Evolutionary conservation across 176 grass and related monocot genomes (phyloP).

Genomic region (Pontederia crassipes): DNA sequence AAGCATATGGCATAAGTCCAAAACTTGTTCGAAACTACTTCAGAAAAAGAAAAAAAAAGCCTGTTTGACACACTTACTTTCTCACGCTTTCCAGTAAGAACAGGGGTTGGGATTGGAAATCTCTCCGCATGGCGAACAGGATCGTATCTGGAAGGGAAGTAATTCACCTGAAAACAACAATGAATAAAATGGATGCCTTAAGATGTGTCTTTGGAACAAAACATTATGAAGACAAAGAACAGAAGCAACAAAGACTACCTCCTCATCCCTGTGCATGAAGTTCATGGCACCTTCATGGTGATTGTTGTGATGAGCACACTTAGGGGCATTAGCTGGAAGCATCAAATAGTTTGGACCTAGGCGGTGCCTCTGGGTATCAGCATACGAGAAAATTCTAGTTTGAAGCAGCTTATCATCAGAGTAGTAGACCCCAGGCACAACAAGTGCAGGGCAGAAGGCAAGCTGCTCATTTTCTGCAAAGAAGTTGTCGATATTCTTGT

Average conservation of each 20-base stretch:
- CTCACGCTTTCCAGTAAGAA: constrained; percentile 58
- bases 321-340: constrained; percentile 86
- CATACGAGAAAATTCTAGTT: constrained; percentile 96
- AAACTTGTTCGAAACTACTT: neutral
- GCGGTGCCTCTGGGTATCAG: constrained; percentile 84
- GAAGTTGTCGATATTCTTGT: constrained; percentile 96
- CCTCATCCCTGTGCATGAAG: constrained; percentile 98
- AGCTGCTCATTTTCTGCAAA: constrained; percentile 98
- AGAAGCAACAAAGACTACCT: constrained; percentile 34
- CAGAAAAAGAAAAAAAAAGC: too few relatives aligned
- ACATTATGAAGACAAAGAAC: neutral
- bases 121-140: constrained; percentile 61
- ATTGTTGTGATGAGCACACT: constrained; percentile 89
- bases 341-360: constrained; percentile 87
- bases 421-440: constrained; percentile 89
- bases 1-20: neutral
- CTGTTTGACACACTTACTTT: too few relatives aligned
- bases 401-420: constrained; percentile 98
- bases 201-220: neutral
- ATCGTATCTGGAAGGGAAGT: constrained; percentile 93
- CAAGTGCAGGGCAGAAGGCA: constrained; percentile 66
- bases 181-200: constrained; percentile 1
- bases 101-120: constrained; percentile 53
- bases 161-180: constrained; percentile 43
- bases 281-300: constrained; percentile 92